Base-by-base conservation (phyloP, 108 stramenopile species). In the Cyclotella atomus region DNA sequence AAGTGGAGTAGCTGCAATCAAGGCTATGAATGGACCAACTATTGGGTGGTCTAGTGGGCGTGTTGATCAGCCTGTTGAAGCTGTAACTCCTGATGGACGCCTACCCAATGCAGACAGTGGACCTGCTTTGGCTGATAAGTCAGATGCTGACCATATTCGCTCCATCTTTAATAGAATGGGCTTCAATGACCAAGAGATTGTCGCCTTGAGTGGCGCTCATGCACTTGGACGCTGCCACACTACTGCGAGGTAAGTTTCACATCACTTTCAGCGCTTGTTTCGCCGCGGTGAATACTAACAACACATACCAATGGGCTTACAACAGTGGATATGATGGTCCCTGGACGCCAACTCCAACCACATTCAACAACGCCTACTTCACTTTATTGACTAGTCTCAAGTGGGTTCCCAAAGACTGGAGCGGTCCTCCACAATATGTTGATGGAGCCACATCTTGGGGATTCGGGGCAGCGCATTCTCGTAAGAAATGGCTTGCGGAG, bases 101-200 rank as follows among this genome's bases (percentile, higher is more conserved):
- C 83, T 96, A 3, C 97, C 97, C 16, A 85, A 84, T 59, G 95
- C 96, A 35, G 91, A 95, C 74, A 75, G 41, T 71, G 93, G 94
- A 12, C 65, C 81, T 19, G 67, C 86, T 9, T 82, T 69, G 14
- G 76, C 83, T 19, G 88, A 89, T 65, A 70, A 70, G 43, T 43
- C 65, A 24, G 95, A 89, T 64, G 85, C 90, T 4, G 86, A 76
- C 63, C 89, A 95, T 71, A 68, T 91, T 53, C 75, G 90, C 1
- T 76, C 73, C 59, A 85, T 98, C 68, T 98, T 98, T 65, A 73
- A 89, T 44, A 91, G 96, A 56, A 97, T 98, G 96, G 96, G 97
- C 16, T 97, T 98, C 74, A 79, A 77, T 70, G 91, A 91, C 70
- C 83, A 82, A 46, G 91, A 87, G 35, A 91, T 91, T 82, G 97